These are phyloP conservation scores for Apiotrichum domesticum DNA, from an alignment of 1,284 basidiomycete genomes.

Conservation along the genomic window DNA sequence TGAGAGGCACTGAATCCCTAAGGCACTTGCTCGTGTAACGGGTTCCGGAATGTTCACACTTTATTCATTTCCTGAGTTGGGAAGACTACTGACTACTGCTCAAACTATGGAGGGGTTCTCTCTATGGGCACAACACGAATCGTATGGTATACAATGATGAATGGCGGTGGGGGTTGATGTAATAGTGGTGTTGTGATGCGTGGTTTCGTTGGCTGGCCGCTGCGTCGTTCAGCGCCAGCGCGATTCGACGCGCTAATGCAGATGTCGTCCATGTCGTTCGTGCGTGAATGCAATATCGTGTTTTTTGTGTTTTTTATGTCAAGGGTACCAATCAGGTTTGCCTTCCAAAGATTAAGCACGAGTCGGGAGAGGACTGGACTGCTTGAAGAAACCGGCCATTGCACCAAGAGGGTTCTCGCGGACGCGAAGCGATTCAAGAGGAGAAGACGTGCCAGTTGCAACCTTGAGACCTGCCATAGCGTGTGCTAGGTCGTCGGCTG, in stretches of 20 bases:
- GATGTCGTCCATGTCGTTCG: neutral
- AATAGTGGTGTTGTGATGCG: neutral
- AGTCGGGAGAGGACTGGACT: neutral
- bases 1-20: no score
- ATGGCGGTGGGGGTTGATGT: neutral
- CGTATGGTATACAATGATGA: neutral
- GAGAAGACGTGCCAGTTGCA: conserved; percentile 20
- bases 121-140: neutral
- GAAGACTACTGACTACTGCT: neutral
- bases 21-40: no score
- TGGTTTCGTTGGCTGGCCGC: neutral
- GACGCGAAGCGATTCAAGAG: conserved; percentile 13
- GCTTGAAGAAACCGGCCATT: conserved; percentile 24
- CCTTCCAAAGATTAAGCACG: neutral
- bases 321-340: no score
- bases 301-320: neutral
- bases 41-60: no score
- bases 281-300: neutral
- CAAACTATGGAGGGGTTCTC: neutral
- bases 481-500: conserved; percentile 21
- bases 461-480: conserved; percentile 33
- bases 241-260: neutral
- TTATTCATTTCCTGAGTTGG: neutral
- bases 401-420: conserved; percentile 28
- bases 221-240: neutral